Evolutionary conservation across 2,329 filamentous ascomycete species (phyloP).

Genomic region (Trichoderma koningii): DNA sequence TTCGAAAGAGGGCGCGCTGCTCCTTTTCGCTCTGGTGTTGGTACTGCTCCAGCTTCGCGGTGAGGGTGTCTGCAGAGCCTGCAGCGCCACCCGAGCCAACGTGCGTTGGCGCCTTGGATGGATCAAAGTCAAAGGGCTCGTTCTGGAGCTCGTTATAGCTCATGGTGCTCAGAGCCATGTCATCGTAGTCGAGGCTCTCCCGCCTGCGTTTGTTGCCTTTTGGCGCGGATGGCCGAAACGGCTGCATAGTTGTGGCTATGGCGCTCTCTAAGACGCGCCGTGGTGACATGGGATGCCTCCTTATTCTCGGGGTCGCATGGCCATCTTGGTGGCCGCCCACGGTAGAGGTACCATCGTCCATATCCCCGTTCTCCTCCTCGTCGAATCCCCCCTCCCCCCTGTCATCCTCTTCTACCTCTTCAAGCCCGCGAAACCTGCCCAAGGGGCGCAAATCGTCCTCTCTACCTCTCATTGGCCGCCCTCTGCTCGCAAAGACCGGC

Average conservation of each 20-base stretch:
- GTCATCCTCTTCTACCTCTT: slow-evolving; percentile 26
- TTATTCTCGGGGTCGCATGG: slow-evolving; percentile 33
- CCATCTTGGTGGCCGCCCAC: slow-evolving; percentile 32
- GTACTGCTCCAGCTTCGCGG: slow-evolving; percentile 54
- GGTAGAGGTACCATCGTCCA: slow-evolving; percentile 33
- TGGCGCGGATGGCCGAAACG: slow-evolving; percentile 26
- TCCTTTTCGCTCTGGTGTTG: slow-evolving; percentile 49
- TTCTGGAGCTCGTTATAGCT: slow-evolving; percentile 51
- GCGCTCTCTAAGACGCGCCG: slow-evolving; percentile 33
- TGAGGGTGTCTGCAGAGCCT: slow-evolving; percentile 47
- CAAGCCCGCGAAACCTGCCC: slow-evolving; percentile 29
- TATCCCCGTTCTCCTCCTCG: slow-evolving; percentile 8
- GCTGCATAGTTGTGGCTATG: slow-evolving; percentile 30
- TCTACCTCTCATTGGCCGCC: slow-evolving; percentile 31
- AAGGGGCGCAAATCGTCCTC: slow-evolving; percentile 30
- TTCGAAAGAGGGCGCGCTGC: slow-evolving; percentile 54
- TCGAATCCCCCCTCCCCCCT: not conserved
- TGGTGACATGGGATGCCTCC: slow-evolving; percentile 30
- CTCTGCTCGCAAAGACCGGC: slow-evolving; percentile 32
- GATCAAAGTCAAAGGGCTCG: slow-evolving; percentile 61
- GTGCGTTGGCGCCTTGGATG: slow-evolving; percentile 48
- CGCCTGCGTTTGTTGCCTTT: slow-evolving; percentile 47
- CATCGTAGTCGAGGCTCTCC: slow-evolving; percentile 57
- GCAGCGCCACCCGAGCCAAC: slow-evolving; percentile 42
- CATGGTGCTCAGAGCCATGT: slow-evolving; percentile 57